Conservation (phyloP, 1,139 yeast genomes). For the Kodamaea sp. region DNA sequence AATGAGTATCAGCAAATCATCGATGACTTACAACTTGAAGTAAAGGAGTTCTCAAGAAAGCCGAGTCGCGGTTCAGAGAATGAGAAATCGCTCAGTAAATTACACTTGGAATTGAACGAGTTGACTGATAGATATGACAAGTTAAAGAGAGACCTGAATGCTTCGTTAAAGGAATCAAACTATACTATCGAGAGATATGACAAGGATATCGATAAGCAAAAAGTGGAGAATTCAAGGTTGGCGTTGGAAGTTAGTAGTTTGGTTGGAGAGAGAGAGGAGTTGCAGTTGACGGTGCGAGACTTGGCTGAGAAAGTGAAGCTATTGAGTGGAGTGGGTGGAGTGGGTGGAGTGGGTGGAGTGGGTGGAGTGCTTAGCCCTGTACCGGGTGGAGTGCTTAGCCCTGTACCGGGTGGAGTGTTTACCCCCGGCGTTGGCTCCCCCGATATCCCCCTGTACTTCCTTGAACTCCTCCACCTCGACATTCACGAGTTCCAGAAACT, state of each 20-base stretch:
- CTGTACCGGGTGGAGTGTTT: too few species aligned
- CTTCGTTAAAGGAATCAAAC: constrained; percentile 3
- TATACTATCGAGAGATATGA: constrained; percentile 16
- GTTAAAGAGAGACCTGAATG: constrained; percentile 23
- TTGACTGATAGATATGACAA: constrained; percentile 21
- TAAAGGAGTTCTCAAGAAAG: constrained; percentile 20
- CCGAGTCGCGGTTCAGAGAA: constrained; percentile 2
- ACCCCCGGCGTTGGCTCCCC: too few species aligned
- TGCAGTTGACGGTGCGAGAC: too few species aligned
- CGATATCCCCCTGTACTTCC: constrained; percentile 10
- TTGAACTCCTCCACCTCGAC: constrained; percentile 19
- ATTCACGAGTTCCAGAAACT: constrained; percentile 39
- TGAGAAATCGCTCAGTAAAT: constrained; percentile 3
- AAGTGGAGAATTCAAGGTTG: too few species aligned
- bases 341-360: too few species aligned
- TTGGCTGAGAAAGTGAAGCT: too few species aligned
- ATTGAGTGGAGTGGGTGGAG: too few species aligned
- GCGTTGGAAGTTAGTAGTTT: too few species aligned
- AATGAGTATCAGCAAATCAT: constrained; percentile 31
- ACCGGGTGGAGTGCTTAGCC: too few species aligned
- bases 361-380: too few species aligned
- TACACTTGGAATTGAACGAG: constrained; percentile 23
- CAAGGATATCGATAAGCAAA: constrained; percentile 1
- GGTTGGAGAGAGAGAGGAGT: too few species aligned
- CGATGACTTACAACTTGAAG: constrained; percentile 31